Evolutionary conservation across 2,329 filamentous ascomycete genomes (phyloP).

Genomic region (Penicillium psychrosexuale): DNA sequence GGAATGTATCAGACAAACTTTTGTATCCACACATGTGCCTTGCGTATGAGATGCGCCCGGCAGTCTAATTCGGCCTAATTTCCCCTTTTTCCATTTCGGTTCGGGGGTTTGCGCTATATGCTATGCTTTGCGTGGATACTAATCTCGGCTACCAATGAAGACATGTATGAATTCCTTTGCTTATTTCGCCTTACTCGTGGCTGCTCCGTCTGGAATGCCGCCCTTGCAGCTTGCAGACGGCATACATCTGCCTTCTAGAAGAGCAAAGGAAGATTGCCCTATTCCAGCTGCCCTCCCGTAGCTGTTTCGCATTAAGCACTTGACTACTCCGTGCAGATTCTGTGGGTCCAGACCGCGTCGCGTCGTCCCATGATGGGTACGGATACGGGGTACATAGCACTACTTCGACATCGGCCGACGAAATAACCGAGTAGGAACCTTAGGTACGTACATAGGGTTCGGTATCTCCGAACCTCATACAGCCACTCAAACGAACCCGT

Average conservation of each 20-base stretch:
- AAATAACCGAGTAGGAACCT: not conserved
- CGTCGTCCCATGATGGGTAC: not conserved
- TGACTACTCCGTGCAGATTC: not conserved
- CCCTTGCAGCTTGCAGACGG: not conserved
- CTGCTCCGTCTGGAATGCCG: not conserved
- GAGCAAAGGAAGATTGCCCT: not conserved
- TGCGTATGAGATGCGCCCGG: not conserved
- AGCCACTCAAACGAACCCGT: not conserved
- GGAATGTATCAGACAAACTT: not conserved
- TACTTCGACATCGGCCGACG: not conserved
- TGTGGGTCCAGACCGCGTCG: not conserved
- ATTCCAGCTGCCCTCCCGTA: not conserved
- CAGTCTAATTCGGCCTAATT: not conserved
- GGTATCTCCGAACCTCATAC: not conserved
- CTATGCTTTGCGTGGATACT: not conserved
- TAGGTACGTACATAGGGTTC: not conserved
- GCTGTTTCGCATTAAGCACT: too few species aligned
- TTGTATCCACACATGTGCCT: not conserved
- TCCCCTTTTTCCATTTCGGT: not conserved
- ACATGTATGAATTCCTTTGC: not conserved
- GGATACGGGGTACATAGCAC: too few species aligned
- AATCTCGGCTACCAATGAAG: not conserved
- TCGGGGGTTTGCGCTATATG: not conserved
- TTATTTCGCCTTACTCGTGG: not conserved
- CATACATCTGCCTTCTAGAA: not conserved